Percentiles rank a stretch among this genome's conserved stretches.
Conservation (phyloP, 164 flowering plant genomes). For the Annona squamosa region DNA sequence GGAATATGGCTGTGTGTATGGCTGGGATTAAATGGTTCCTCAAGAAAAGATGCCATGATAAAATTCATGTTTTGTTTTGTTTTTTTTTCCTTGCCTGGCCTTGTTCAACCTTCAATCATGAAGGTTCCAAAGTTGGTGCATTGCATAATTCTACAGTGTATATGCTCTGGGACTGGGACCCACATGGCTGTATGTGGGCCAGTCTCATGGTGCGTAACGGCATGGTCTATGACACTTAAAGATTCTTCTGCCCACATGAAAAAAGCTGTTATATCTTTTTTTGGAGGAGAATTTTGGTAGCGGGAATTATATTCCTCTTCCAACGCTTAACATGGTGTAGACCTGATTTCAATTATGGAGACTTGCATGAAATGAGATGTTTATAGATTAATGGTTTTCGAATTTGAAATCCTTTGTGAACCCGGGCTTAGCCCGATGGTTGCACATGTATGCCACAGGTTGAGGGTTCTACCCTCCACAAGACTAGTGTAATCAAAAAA, state of each 20-base stretch:
- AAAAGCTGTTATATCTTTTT: not conserved
- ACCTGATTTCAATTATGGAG: no score
- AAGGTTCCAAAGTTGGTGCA: not conserved
- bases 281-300: not conserved
- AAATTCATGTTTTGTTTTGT: not conserved
- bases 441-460: no score
- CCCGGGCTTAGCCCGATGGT: no score
- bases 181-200: not conserved
- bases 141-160: not conserved
- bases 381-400: no score
- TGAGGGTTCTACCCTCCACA: no score
- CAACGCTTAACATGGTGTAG: no score
- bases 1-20: not conserved
- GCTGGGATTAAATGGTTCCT: not conserved
- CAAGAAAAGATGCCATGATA: not conserved
- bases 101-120: not conserved
- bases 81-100: not conserved
- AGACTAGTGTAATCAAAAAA: no score
- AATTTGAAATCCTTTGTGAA: no score
- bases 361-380: no score
- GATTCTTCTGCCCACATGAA: slow-evolving; percentile 1
- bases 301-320: not conserved
- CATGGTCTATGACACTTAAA: not conserved
- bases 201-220: not conserved
- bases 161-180: not conserved